These are phyloP conservation scores for Candida cerambycidarum DNA, from an alignment of 805 yeast genomes.

Conservation along the genomic window DNA sequence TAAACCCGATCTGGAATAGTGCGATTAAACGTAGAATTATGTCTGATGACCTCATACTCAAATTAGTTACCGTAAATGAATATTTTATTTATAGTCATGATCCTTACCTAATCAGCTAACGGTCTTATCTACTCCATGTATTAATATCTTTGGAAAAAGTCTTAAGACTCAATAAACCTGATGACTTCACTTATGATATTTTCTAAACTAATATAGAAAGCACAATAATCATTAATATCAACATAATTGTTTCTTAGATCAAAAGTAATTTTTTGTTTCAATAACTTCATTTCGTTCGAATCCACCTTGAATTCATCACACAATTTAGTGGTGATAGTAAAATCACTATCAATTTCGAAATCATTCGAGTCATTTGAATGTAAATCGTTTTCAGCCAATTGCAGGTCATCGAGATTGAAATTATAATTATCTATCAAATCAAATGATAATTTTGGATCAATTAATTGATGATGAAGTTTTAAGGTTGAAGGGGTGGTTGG, in stretches of 20 bases:
- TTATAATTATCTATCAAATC: conserved; percentile 6
- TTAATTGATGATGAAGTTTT: conserved; percentile 5
- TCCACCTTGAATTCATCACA: conserved; percentile 10
- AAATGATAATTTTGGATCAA: conserved; percentile 3
- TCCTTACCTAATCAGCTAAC: too few relatives aligned
- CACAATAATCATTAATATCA: conserved; percentile 45
- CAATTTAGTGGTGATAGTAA: conserved; percentile 9
- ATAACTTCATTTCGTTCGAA: conserved; percentile 27
- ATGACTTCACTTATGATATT: conserved; percentile 39
- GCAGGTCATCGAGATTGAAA: conserved; percentile 6
- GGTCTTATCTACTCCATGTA: too few relatives aligned
- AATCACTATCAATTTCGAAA: conserved; percentile 13
- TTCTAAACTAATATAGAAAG: conserved; percentile 42
- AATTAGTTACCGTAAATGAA: too few relatives aligned
- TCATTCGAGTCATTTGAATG: conserved; percentile 10
- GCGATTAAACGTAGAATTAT: too few relatives aligned
- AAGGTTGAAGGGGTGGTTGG: conserved; percentile 5
- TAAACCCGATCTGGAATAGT: too few relatives aligned
- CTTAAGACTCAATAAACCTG: conserved; percentile 29
- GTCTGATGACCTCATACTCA: too few relatives aligned
- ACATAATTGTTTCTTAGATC: conserved; percentile 44
- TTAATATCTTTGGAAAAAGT: too few relatives aligned
- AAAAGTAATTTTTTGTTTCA: conserved; percentile 39
- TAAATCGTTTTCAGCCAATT: neutral
- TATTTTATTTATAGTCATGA: too few relatives aligned